These are phyloP conservation scores for Pholiota adiposa DNA, from an alignment of 1,284 basidiomycete species.

Conservation along the genomic window DNA sequence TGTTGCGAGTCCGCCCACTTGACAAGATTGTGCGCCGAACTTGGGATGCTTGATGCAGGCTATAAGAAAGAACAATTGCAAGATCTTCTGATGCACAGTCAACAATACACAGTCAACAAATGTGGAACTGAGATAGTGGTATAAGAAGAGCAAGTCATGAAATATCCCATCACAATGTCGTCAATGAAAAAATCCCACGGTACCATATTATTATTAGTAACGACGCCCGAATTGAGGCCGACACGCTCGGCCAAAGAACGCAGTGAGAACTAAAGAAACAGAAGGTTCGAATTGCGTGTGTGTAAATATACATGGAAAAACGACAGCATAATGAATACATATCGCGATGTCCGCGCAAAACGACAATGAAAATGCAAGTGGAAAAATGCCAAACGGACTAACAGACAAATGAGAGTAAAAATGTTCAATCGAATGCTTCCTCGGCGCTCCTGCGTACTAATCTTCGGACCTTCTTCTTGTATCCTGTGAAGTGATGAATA, in stretches of 20 bases:
- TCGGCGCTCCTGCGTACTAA: constrained; percentile 86
- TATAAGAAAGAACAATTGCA: too few relatives aligned
- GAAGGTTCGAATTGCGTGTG: constrained; percentile 2
- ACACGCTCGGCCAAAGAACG: neutral
- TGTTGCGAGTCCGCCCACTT: too few relatives aligned
- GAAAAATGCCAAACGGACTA: constrained; percentile 5
- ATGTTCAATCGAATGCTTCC: constrained; percentile 72
- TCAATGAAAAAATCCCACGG: constrained; percentile 9
- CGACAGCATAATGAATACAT: constrained; percentile 8
- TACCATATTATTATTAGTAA: neutral
- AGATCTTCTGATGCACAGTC: too few relatives aligned
- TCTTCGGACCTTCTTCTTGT: constrained; percentile 93
- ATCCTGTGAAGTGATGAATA: constrained; percentile 46
- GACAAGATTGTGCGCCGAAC: too few relatives aligned
- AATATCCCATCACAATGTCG: too few relatives aligned
- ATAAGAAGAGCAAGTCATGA: neutral
- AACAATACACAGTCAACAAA: too few relatives aligned
- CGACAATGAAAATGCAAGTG: constrained; percentile 6
- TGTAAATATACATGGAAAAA: constrained; percentile 10
- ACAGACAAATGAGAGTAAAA: neutral
- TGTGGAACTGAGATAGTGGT: neutral
- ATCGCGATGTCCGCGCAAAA: constrained; percentile 1
- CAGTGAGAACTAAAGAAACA: neutral
- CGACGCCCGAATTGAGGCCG: neutral
- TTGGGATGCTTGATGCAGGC: too few relatives aligned